Evolutionary conservation across 2,329 filamentous ascomycete species (phyloP), one percentile per base, ranked within the genome.

Genomic region (Gnomoniopsis sp.): DNA sequence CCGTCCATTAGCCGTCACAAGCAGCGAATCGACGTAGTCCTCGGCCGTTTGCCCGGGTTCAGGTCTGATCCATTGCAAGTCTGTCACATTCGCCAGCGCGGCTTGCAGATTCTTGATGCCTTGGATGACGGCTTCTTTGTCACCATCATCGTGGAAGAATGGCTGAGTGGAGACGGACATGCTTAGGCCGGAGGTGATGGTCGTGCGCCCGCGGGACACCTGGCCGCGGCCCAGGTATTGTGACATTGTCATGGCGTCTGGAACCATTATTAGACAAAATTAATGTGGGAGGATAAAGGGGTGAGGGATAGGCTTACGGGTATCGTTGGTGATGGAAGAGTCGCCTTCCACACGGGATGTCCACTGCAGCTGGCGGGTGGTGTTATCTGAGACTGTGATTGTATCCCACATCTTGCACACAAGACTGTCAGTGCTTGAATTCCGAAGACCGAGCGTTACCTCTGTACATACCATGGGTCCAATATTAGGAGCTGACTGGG

Each of bases 401-500:
- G 85, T 79, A 62, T 87, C 84, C 78, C 80, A 87, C 69, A 80
- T 57, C 55, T 57, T n/a, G 30, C 17, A 26, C 21, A 23, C 23
- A 44, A 48, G 15, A 38, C 1, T 21, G 4, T 26, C 10, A 48
- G 14, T 26, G 15, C n/a, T 22, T 10, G 49, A 14, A 60, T 15
- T 6, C 19, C 12, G 12, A 8, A 23, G 49, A 50, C 6, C 3
- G 6, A 38, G 2, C 15, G 6, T 6, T 10, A 44, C 52, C 33
- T 22, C 23, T 47, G 6, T 1, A 44, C 47, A 15, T 26, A 57
- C 59, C 71, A 86, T 76, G 23, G 85, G 80, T 0, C 84, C 84
- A 57, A 88, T 86, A 70, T 88, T 86, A 23, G 86, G 85, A 1
- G 85, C 84, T 26, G 85, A 84, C 68, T 87, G 84, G 1, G 86